phyloP scores from a whole-genome alignment of 2,329 filamentous ascomycete genomes.

The Xylariaceae sp. region DNA sequence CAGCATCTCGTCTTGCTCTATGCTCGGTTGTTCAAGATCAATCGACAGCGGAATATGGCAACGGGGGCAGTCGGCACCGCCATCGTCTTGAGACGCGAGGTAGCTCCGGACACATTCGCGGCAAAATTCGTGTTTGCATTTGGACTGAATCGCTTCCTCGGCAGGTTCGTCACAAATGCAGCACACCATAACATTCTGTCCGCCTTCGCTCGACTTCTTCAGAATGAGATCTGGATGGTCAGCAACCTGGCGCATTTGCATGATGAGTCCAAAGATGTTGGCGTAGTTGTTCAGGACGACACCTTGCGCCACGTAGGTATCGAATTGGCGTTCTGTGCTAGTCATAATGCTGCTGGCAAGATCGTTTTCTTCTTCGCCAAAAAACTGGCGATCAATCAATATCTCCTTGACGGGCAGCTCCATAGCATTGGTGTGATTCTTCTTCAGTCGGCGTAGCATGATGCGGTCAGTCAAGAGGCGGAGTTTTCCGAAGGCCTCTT shows the following conservation, averaged over 20 bases:
- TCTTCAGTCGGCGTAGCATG: slow-evolving; percentile 94
- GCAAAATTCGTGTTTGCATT: slow-evolving; percentile 91
- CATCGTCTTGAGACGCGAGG: slow-evolving; percentile 69
- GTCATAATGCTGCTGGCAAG: slow-evolving; percentile 96
- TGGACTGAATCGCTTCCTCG: slow-evolving; percentile 88
- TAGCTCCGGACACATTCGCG: slow-evolving; percentile 78
- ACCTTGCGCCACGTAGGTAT: slow-evolving; percentile 91
- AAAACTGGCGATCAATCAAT: slow-evolving; percentile 89
- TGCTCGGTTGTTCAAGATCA: slow-evolving; percentile 91
- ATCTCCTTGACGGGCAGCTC: slow-evolving; percentile 95
- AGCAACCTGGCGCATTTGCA: slow-evolving; percentile 98
- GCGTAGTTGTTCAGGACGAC: slow-evolving; percentile 97
- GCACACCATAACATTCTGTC: slow-evolving; percentile 87
- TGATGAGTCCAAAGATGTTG: slow-evolving; percentile 98
- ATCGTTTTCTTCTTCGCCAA: slow-evolving; percentile 92
- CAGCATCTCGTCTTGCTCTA: slow-evolving; percentile 82
- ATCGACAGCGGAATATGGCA: slow-evolving; percentile 90
- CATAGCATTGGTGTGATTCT: slow-evolving; percentile 90
- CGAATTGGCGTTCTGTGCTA: slow-evolving; percentile 82
- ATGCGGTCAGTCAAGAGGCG: slow-evolving; percentile 87
- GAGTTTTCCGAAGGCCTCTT: slow-evolving; percentile 74
- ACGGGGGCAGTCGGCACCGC: slow-evolving; percentile 70
- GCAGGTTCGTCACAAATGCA: slow-evolving; percentile 95
- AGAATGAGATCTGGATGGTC: slow-evolving; percentile 94
- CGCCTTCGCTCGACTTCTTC: slow-evolving; percentile 80